Evolutionary conservation across 2,329 filamentous ascomycete species (phyloP).

Genomic region (Pseudogymnoascus verrucosus): DNA sequence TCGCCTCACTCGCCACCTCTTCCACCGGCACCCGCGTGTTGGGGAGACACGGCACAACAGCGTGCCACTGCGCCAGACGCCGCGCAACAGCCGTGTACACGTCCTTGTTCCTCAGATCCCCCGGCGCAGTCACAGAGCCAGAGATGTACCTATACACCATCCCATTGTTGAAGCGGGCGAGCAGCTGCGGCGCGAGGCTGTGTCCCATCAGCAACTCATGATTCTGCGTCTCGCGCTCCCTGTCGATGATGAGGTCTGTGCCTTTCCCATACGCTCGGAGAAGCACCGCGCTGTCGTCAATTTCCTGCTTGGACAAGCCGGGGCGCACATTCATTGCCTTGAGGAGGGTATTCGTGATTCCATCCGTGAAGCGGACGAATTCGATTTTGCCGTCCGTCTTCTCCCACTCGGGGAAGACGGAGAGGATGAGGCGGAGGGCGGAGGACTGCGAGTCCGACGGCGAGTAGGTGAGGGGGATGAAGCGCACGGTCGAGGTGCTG

Average conservation of each 20-base stretch:
- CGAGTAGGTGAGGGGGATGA: constrained; percentile 73
- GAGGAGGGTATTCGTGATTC: constrained; percentile 90
- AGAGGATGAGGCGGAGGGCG: constrained; percentile 68
- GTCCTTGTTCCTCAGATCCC: constrained; percentile 66
- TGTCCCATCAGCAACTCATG: constrained; percentile 82
- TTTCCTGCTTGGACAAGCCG: constrained; percentile 64
- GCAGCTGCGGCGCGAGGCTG: constrained; percentile 74
- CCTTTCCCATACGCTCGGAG: constrained; percentile 90
- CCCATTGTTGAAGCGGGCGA: constrained; percentile 91
- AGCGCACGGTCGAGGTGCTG: constrained; percentile 36
- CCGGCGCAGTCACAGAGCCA: constrained; percentile 70
- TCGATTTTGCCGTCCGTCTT: constrained; percentile 65
- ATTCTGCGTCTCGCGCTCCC: constrained; percentile 70
- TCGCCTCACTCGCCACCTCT: constrained; percentile 26
- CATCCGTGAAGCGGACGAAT: constrained; percentile 89
- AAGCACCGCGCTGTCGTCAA: constrained; percentile 78
- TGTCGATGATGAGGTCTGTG: constrained; percentile 91
- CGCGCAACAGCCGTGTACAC: constrained; percentile 79
- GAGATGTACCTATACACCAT: constrained; percentile 89
- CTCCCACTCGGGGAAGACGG: constrained; percentile 78
- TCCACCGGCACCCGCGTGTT: constrained; percentile 22
- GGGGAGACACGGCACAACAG: constrained; percentile 52
- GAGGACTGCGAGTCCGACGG: constrained; percentile 69
- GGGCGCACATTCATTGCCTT: constrained; percentile 65
- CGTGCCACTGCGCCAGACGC: constrained; percentile 89